Evolutionary conservation across 2,329 filamentous ascomycete genomes (phyloP), one percentile per base, ranked within the genome.

Genomic region (Samsoniella hepiali): DNA sequence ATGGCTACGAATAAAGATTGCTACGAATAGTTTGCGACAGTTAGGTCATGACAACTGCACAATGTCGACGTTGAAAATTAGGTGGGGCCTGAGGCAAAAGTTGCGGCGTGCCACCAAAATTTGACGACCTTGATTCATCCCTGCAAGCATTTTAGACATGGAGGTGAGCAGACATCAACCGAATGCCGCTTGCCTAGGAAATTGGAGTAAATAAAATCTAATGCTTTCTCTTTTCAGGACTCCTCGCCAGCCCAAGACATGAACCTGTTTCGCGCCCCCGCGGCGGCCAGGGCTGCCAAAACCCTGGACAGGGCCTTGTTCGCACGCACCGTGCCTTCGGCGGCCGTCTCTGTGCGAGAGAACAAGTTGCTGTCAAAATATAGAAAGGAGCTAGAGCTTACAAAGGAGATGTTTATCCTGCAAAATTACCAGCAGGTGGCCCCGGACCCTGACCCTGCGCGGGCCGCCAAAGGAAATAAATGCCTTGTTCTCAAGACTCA

Each of bases 251-350:
- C 64, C 36, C 72, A 74, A 65, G 76, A 79, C 54, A 87, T 86
- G 84, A 79, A 78, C 67, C 72, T 85, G 58, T 91, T 97, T 75
- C 87, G 88, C 68, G 91, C 93, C 54, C 93, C 93, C 31, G 81
- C 93, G 65, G 74, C 71, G 40, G 89, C 94, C 70, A 89, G 91
- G 74, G 88, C 89, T 65, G 91, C 91, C 80, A 88, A 88, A 72
- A 84, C 85, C 57, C 86, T 99, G 67, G 93, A 99, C 78, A 88
- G 91, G 68, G 83, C 88, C 17, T 88, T 96, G 67, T 98, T 98
- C 79, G 82, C 85, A 59, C 91, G 89, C 74, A 90, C 83, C 1
- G 79, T 97, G 62, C 87, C 89, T 31, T 81, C 94, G 31, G 85
- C 92, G 9, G 93, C 93, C 3, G 94, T 93, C 7, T 85, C 89